phyloP scores from a whole-genome alignment of 306 rosid species.

The Casuarina cunninghamiana region DNA sequence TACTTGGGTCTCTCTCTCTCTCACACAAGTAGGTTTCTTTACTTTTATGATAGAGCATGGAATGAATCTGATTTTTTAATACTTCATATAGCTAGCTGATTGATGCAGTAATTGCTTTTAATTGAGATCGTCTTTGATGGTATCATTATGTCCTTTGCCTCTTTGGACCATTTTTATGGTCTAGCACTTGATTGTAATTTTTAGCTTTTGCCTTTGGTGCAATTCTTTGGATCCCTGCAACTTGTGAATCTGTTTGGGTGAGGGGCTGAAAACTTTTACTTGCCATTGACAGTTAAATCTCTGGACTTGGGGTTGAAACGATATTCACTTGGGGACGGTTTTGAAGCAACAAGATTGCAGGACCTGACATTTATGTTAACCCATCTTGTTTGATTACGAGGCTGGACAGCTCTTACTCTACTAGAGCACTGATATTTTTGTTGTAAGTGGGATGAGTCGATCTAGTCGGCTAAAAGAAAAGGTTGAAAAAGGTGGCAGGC shows the following conservation, averaged over 20 bases:
- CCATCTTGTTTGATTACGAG: conserved; percentile 22
- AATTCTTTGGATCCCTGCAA: neutral
- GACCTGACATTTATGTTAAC: conserved; percentile 13
- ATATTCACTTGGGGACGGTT: conserved; percentile 11
- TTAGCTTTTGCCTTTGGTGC: neutral
- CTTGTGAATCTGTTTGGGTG: neutral
- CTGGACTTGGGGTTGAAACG: conserved; percentile 27
- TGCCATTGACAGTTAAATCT: conserved; percentile 7
- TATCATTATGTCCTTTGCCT: neutral
- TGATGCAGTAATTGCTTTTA: neutral
- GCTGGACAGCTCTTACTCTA: conserved; percentile 12
- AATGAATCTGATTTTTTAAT: neutral
- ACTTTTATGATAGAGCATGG: neutral
- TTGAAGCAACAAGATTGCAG: conserved; percentile 13
- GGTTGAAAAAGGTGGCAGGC: conserved; percentile 34
- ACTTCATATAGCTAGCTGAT: neutral
- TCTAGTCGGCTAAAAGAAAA: conserved; percentile 44
- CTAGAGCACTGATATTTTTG: conserved; percentile 12
- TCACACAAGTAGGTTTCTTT: neutral
- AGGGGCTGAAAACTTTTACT: neutral
- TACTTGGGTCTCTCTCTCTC: neutral
- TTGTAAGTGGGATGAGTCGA: conserved; percentile 55
- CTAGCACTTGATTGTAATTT: neutral
- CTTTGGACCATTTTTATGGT: neutral
- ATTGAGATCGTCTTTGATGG: conserved; percentile 1